Percentiles rank a stretch among this genome's conserved stretches.
phyloP scores from a whole-genome alignment of 768 basidiomycete species.

The Cystofilobasidium capitatum region DNA sequence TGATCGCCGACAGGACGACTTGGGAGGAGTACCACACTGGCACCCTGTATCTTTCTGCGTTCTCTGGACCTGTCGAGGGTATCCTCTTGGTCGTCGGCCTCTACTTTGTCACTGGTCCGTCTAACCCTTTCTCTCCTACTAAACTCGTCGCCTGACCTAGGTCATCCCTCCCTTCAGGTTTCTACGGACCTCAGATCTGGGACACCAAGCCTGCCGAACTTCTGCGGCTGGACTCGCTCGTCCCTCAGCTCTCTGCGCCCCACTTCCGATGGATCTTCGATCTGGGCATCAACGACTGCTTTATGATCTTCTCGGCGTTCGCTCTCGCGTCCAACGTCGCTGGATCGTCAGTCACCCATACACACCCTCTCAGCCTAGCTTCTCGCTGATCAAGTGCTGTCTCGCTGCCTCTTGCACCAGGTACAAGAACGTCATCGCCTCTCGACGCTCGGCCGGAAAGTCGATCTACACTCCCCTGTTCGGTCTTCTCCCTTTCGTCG shows the following conservation, averaged over 20 bases:
- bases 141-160: not conserved
- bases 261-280: constrained; percentile 37
- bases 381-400: not conserved
- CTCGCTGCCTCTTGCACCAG: constrained; percentile 39
- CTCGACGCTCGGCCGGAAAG: constrained; percentile 43
- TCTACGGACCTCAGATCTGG: constrained; percentile 25
- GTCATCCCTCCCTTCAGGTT: not conserved
- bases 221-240: constrained; percentile 8
- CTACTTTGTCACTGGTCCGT: constrained; percentile 60
- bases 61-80: constrained; percentile 94
- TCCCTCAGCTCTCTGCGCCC: constrained; percentile 4
- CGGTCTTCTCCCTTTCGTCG: constrained; percentile 68
- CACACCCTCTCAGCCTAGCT: not conserved
- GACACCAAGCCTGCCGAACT: constrained; percentile 16
- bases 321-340: constrained; percentile 71
- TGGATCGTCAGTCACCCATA: constrained; percentile 51
- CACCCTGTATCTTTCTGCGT: constrained; percentile 78
- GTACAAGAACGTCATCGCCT: constrained; percentile 69
- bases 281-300: constrained; percentile 68
- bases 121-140: too few relatives aligned
- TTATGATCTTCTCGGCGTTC: constrained; percentile 70
- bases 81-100: constrained; percentile 74
- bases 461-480: constrained; percentile 50
- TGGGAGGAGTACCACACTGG: constrained; percentile 44
- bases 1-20: constrained; percentile 10